These are phyloP conservation scores for Cyclanthera cordifolia DNA, from an alignment of 306 rosid genomes.

Conservation along the genomic window DNA sequence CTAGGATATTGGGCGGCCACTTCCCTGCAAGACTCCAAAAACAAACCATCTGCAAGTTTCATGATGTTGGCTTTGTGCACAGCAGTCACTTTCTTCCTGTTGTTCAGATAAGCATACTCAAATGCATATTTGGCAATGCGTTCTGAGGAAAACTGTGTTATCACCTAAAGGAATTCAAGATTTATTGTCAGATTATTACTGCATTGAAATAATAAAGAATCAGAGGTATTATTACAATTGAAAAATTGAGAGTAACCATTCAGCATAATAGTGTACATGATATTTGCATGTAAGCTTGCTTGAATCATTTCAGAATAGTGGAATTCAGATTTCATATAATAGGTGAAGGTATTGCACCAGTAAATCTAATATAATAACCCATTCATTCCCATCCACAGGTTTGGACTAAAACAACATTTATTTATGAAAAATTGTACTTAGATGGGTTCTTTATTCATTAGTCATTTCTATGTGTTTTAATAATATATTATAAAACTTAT, in stretches of 20 bases:
- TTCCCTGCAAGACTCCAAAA: constrained; percentile 66
- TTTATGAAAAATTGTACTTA: too few relatives aligned
- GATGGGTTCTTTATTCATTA: too few relatives aligned
- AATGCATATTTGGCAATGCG: constrained; percentile 67
- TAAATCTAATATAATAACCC: background rate
- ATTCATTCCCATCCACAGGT: too few relatives aligned
- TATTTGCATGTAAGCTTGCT: background rate
- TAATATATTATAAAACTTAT: too few relatives aligned
- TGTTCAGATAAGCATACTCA: constrained; percentile 81
- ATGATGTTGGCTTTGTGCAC: constrained; percentile 95
- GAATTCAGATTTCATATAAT: background rate
- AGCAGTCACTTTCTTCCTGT: constrained; percentile 84
- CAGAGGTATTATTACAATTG: background rate
- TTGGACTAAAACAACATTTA: too few relatives aligned
- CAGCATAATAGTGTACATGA: background rate
- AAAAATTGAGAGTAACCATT: background rate
- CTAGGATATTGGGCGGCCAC: constrained; percentile 46
- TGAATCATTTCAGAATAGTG: background rate
- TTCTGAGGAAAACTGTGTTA: background rate
- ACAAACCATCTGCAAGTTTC: constrained; percentile 89
- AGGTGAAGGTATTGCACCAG: background rate
- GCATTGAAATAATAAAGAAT: background rate
- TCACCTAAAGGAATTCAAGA: constrained; percentile 7
- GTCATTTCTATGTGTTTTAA: too few relatives aligned
- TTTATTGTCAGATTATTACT: background rate